Evolutionary conservation across 2,329 filamentous ascomycete species (phyloP).

Genomic region (Scedosporium boydii): DNA sequence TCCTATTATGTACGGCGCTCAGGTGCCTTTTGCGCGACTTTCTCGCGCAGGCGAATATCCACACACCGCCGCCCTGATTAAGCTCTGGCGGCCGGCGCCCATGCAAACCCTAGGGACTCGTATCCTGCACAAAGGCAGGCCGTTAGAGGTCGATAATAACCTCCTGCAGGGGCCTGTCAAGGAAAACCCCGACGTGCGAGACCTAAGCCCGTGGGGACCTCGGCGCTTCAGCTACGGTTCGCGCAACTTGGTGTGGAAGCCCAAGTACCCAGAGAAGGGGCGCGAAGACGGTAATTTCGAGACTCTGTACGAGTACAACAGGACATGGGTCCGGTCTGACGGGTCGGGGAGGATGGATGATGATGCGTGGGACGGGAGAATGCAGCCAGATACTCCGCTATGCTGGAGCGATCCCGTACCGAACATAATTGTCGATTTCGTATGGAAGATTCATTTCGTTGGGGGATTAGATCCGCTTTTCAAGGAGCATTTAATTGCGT

Average conservation of each 20-base stretch:
- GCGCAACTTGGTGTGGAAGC: background rate
- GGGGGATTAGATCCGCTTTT: background rate
- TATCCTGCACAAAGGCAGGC: background rate
- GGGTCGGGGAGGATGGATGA: background rate
- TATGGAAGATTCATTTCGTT: background rate
- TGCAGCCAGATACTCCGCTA: background rate
- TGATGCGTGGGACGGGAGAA: background rate
- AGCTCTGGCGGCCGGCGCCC: background rate
- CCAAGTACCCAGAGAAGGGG: conserved; percentile 9
- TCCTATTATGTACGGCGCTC: background rate
- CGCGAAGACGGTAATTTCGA: conserved; percentile 14
- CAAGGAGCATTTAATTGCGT: background rate
- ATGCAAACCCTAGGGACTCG: background rate
- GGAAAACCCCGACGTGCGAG: background rate
- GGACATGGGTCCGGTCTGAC: background rate
- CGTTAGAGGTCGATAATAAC: background rate
- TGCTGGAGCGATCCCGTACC: background rate
- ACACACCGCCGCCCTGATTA: background rate
- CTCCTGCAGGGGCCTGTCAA: background rate
- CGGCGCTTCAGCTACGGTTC: background rate
- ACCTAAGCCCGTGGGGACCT: background rate
- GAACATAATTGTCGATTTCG: background rate
- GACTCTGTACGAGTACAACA: conserved; percentile 11
- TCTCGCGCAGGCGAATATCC: background rate
- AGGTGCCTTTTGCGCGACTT: background rate